Conservation (phyloP, 192 early-diverging fungal genomes). For the Phlyctochytrium bullatum region DNA sequence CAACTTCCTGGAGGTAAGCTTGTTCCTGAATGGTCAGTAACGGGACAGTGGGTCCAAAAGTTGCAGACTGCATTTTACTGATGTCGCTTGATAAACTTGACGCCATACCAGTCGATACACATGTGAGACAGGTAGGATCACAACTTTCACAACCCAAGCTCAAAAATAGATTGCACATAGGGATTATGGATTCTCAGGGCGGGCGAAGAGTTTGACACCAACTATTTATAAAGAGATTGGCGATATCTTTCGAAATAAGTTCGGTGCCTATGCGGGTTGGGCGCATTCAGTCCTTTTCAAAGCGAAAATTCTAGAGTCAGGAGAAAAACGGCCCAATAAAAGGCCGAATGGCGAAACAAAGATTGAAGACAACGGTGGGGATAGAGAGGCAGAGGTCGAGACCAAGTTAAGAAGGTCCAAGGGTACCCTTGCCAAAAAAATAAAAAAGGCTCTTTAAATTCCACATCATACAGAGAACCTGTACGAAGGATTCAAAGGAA, state of each 20-base stretch:
- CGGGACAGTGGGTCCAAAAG: conserved; percentile 79
- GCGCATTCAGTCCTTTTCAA: conserved; percentile 18
- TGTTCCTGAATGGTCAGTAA: not conserved
- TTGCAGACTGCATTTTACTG: conserved; percentile 94
- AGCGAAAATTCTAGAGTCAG: conserved; percentile 19
- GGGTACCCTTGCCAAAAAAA: too few relatives aligned
- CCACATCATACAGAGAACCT: too few relatives aligned
- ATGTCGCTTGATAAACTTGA: conserved; percentile 84
- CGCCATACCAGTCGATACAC: conserved; percentile 81
- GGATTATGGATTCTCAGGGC: conserved; percentile 65
- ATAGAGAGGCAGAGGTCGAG: too few relatives aligned
- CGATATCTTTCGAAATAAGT: conserved; percentile 50
- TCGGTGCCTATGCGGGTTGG: conserved; percentile 38
- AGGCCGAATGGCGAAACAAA: too few relatives aligned
- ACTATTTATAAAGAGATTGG: not conserved
- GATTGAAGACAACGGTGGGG: too few relatives aligned
- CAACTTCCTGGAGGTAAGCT: conserved; percentile 63
- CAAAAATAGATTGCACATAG: conserved; percentile 64
- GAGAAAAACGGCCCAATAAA: too few relatives aligned
- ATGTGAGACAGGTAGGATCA: conserved; percentile 78
- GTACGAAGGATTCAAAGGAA: too few relatives aligned
- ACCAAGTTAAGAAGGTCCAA: too few relatives aligned
- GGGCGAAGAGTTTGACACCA: conserved; percentile 61
- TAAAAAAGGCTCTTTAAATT: too few relatives aligned
- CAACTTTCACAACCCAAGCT: not conserved